Percentiles rank a stretch among this genome's conserved stretches.
Conservation (phyloP, 1,284 basidiomycete genomes). For the Rhodotorula sp. region DNA sequence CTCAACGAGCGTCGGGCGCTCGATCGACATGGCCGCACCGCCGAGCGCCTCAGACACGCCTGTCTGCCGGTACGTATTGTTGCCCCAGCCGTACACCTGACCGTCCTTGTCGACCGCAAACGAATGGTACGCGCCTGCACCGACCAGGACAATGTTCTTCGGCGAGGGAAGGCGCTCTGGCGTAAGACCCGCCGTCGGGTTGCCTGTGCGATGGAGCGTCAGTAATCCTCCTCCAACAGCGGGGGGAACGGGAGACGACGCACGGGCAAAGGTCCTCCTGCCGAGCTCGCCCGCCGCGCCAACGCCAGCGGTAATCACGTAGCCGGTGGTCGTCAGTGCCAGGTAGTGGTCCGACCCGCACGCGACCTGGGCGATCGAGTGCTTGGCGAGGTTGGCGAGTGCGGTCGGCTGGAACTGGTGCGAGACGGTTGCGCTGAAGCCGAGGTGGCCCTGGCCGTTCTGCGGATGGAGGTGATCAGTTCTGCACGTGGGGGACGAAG, state of each 20-base stretch:
- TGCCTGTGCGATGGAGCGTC: constrained; percentile 51
- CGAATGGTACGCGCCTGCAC: constrained; percentile 79
- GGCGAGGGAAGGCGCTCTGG: constrained; percentile 74
- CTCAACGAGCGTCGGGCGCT: constrained; percentile 68
- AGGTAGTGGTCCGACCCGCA: constrained; percentile 85
- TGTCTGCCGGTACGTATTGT: constrained; percentile 75
- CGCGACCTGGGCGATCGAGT: constrained; percentile 70
- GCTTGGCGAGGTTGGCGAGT: constrained; percentile 53
- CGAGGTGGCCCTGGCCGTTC: constrained; percentile 76
- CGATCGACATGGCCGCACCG: constrained; percentile 60
- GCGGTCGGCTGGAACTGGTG: constrained; percentile 54
- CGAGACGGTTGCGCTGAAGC: constrained; percentile 68
- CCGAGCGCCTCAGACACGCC: constrained; percentile 60
- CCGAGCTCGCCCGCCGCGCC: constrained; percentile 61
- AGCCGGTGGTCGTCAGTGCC: constrained; percentile 78
- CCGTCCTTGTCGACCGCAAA: constrained; percentile 84
- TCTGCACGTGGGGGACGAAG: not conserved
- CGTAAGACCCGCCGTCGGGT: constrained; percentile 76
- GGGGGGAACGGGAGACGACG: not conserved
- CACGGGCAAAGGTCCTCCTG: constrained; percentile 64
- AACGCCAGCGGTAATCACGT: constrained; percentile 75
- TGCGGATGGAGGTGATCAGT: constrained; percentile 30
- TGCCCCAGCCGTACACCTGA: constrained; percentile 85
- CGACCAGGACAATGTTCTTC: constrained; percentile 73
- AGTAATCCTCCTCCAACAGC: not conserved